A percentile compares a stretch with the other conserved stretches of the same genome.
phyloP scores from a whole-genome alignment of 441 rosid species.

The Sinapis alba region DNA sequence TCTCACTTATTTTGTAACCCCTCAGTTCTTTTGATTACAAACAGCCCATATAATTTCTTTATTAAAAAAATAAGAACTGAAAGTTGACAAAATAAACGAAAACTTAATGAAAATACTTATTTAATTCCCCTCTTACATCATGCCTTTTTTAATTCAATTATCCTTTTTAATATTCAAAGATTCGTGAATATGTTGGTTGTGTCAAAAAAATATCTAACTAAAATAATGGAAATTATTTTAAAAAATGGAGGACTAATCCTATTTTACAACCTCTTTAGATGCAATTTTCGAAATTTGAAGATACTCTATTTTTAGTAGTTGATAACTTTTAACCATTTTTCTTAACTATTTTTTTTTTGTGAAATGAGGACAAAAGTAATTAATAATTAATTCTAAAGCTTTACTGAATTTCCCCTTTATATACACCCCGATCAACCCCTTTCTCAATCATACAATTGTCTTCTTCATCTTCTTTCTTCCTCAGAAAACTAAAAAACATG shows the following conservation, averaged over 20 bases:
- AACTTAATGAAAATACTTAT: background rate
- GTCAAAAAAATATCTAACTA: background rate
- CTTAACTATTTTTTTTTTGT: background rate
- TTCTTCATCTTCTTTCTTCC: slow-evolving; percentile 10
- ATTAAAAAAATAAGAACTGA: background rate
- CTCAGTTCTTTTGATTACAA: background rate
- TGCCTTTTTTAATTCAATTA: background rate
- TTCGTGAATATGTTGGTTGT: background rate
- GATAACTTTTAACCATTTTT: background rate
- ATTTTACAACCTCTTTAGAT: background rate
- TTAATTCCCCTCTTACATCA: background rate
- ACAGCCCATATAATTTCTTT: background rate
- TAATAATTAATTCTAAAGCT: background rate
- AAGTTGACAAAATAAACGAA: background rate
- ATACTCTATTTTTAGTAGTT: background rate
- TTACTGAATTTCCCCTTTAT: background rate
- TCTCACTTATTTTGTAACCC: background rate
- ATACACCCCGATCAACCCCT: slow-evolving; percentile 11
- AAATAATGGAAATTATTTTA: background rate
- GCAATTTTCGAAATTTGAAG: background rate
- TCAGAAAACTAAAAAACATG: slow-evolving; percentile 32
- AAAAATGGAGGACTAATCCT: background rate
- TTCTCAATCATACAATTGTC: slow-evolving; percentile 21
- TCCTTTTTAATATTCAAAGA: background rate
- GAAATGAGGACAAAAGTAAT: slow-evolving; percentile 5